These are phyloP conservation scores for Staphylotrichum tortipilum DNA, from an alignment of 495 filamentous ascomycete genomes.

Conservation along the genomic window DNA sequence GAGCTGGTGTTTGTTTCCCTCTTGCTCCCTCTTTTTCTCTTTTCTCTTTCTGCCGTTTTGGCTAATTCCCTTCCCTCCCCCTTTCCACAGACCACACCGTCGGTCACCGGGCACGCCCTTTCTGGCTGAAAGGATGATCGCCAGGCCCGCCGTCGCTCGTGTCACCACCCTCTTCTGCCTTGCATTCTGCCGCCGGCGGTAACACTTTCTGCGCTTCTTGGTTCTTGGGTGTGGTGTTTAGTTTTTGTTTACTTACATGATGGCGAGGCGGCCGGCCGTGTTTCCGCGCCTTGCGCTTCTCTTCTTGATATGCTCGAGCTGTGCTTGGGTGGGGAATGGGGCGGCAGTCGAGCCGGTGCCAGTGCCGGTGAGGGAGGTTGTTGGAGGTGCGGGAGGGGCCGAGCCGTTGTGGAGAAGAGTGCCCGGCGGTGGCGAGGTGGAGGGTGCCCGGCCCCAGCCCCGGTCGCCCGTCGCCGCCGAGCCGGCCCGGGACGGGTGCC, in stretches of 20 bases:
- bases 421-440: neutral
- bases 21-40: neutral
- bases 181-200: constrained; percentile 25
- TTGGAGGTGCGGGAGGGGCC: neutral
- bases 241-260: constrained; percentile 5
- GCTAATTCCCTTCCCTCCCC: constrained; percentile 10
- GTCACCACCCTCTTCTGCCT: constrained; percentile 11
- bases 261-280: constrained; percentile 9
- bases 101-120: too few species aligned
- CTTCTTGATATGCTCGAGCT: constrained; percentile 17
- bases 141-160: constrained; percentile 11
- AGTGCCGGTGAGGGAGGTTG: neutral
- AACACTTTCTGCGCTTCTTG: neutral
- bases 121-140: constrained; percentile 28
- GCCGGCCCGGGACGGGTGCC: constrained; percentile 6
- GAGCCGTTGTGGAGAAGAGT: constrained; percentile 1
- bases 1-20: constrained; percentile 8
- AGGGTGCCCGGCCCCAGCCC: neutral
- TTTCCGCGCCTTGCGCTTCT: constrained; percentile 10
- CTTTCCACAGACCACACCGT: too few species aligned
- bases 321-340: constrained; percentile 12
- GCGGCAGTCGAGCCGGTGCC: neutral
- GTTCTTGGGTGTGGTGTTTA: neutral
- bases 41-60: constrained; percentile 18
- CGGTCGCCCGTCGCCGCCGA: constrained; percentile 1